These are phyloP conservation scores for Penicillium sp. DNA, from an alignment of 2,329 filamentous ascomycete genomes.

Conservation along the genomic window DNA sequence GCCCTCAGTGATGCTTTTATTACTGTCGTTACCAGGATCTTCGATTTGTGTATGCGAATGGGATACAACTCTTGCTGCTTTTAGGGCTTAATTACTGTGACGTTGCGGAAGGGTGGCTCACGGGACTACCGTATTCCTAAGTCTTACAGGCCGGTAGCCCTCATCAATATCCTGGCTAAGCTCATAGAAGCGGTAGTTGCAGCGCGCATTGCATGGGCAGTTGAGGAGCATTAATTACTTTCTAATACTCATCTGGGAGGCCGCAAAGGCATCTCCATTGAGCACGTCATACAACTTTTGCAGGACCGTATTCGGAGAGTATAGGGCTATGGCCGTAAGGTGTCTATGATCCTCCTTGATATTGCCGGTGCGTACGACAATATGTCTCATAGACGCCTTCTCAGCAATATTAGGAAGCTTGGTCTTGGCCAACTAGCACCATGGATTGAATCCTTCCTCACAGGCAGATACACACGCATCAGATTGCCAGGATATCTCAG, in stretches of 20 bases:
- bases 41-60: background rate
- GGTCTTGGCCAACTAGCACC: background rate
- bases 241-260: too few relatives aligned
- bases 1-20: background rate
- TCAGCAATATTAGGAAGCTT: background rate
- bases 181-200: conserved; percentile 14
- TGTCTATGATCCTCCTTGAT: conserved; percentile 15
- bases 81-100: too few relatives aligned
- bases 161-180: conserved; percentile 17
- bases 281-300: too few relatives aligned
- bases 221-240: conserved; percentile 10
- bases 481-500: conserved; percentile 4
- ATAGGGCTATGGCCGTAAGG: background rate
- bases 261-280: too few relatives aligned
- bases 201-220: conserved; percentile 1
- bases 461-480: background rate
- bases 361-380: conserved; percentile 19
- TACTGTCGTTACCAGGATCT: background rate
- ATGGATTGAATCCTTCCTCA: background rate
- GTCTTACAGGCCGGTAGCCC: conserved; percentile 17
- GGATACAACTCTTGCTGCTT: conserved; percentile 2
- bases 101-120: conserved; percentile 2
- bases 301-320: too few relatives aligned
- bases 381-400: conserved; percentile 8
- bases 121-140: conserved; percentile 13